Base-by-base conservation (phyloP, 768 basidiomycete species). In the Suillus fuscotomentosus region DNA sequence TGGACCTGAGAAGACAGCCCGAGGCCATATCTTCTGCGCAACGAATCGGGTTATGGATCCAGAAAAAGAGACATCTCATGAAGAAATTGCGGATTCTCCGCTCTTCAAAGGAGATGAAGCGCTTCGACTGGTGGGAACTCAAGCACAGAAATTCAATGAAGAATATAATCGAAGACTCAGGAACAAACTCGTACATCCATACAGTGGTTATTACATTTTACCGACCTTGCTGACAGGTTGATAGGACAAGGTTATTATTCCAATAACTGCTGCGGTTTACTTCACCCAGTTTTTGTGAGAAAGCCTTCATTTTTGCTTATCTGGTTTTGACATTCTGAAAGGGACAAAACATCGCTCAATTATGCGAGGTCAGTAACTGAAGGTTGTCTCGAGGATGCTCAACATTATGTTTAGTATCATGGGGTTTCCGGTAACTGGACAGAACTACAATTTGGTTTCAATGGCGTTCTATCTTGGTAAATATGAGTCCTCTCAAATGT, bases 361-460 rank as follows among this genome's bases (percentile, higher is more conserved):
- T 80, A 80, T 71, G 80, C 78, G 15, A 80, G 76, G 78, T 75
- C 51, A 17, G 70, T 47, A 6, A 6, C 11, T 45, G 15, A 42
- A 10, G 48, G 54, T 38, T 55, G 15, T 20, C 20, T 36, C 11
- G 31, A 56, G 61, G 62, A 61, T 43, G 15, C 10, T 66, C 31
- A 60, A 50, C 38, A 27, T 11, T 27, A 24, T 36, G 13, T 39
- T 15, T 34, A 76, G 76, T 41, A 77, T 80, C 63, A 79, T 80
- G 78, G 73, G 74, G 2, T 60, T 67, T 20, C 57, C 66, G 11
- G 55, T 67, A 39, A 61, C 59, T 31, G 62, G 68, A 38, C 66
- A 87, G 84, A 73, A 82, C 51, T 88, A 87, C 70, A 88, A 87
- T 68, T 76, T 88, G 10, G 82, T 87, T 10, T 86, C 86, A 1